phyloP scores from a whole-genome alignment of 2,329 filamentous ascomycete genomes.

The Xylariaceae sp. region DNA sequence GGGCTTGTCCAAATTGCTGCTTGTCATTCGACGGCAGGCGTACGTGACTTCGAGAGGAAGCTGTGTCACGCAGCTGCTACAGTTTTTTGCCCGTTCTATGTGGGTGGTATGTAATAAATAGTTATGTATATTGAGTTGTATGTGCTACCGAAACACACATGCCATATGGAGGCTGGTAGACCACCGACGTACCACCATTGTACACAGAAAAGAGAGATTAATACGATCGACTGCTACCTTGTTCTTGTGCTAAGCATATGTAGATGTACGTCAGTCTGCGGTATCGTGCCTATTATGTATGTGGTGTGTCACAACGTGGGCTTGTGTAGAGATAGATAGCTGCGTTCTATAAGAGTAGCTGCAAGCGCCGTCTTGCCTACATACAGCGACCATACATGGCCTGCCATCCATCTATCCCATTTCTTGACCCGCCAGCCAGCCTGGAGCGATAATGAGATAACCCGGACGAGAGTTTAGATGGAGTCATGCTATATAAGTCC shows the following conservation, averaged over 20 bases:
- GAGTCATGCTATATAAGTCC: too few species aligned
- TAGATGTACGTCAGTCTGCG: too few species aligned
- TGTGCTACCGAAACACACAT: too few species aligned
- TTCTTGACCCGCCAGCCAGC: too few species aligned
- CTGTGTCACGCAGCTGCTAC: constrained; percentile 9
- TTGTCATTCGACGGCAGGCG: constrained; percentile 14
- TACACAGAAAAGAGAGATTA: not conserved
- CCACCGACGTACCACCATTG: not conserved
- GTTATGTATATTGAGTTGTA: not conserved
- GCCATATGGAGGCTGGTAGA: too few species aligned
- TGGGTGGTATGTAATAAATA: constrained; percentile 1
- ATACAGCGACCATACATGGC: too few species aligned
- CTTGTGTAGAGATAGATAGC: too few species aligned
- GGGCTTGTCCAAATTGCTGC: constrained; percentile 7
- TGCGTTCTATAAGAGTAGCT: constrained; percentile 1
- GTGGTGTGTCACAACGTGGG: not conserved
- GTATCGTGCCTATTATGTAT: not conserved
- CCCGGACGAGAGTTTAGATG: too few species aligned
- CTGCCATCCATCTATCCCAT: too few species aligned
- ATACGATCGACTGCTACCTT: too few species aligned
- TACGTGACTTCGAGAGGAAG: constrained; percentile 6
- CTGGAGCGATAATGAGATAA: too few species aligned
- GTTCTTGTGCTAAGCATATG: too few species aligned
- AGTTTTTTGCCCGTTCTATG: not conserved
- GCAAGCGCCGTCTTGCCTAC: constrained; percentile 1